Percentiles rank a stretch among this genome's conserved stretches.
phyloP scores from a whole-genome alignment of 179 eudicot species.

The Drosera spatulata region DNA sequence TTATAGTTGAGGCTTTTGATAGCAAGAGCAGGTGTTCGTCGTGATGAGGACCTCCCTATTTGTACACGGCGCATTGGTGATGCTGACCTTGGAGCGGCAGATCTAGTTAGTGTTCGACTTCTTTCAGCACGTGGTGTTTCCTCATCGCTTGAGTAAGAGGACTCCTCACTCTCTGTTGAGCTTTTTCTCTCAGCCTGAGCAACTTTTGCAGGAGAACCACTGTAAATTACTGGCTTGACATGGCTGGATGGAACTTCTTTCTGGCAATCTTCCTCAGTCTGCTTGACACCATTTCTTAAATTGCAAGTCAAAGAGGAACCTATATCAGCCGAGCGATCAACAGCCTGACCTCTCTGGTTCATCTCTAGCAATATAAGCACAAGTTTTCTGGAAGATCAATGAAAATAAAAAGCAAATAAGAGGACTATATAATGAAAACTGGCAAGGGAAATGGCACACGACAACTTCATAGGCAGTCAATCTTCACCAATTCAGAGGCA shows the following conservation, averaged over 20 bases:
- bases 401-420: neutral
- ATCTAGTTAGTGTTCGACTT: conserved; percentile 65
- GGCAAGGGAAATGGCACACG: too few species aligned
- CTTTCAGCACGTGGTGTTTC: conserved; percentile 68
- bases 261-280: conserved; percentile 19
- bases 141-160: conserved; percentile 62
- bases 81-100: conserved; percentile 95
- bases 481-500: too few species aligned
- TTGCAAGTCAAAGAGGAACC: conserved; percentile 12
- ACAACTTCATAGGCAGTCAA: too few species aligned
- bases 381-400: conserved; percentile 38
- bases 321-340: conserved; percentile 14
- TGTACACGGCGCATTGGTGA: conserved; percentile 96
- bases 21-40: conserved; percentile 64
- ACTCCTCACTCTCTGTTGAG: conserved; percentile 58
- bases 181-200: conserved; percentile 75
- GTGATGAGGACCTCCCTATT: conserved; percentile 85
- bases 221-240: conserved; percentile 47
- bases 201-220: conserved; percentile 87
- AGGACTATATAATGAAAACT: too few species aligned
- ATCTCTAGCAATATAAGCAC: conserved; percentile 40
- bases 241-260: conserved; percentile 11
- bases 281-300: conserved; percentile 21
- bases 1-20: conserved; percentile 63
- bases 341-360: conserved; percentile 18